Percentiles rank a stretch among this genome's conserved stretches.
Conservation (phyloP, 164 flowering plant species). For the Cinnamomum micranthum region DNA sequence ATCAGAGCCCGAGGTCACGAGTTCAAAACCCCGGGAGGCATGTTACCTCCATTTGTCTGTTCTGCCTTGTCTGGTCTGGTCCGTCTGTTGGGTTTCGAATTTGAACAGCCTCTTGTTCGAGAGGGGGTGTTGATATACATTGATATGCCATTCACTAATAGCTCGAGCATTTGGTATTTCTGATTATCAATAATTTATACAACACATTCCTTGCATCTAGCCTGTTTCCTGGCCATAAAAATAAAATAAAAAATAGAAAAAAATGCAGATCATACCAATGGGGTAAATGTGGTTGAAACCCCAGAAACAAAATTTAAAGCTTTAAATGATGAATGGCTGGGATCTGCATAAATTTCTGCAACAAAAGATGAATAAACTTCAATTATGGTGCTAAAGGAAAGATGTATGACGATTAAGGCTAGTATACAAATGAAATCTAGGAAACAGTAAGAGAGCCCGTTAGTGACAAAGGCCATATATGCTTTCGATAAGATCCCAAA, state of each 20-base stretch:
- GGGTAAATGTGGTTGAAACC: conserved; percentile 72
- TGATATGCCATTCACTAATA: no score
- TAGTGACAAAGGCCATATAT: not conserved
- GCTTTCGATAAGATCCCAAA: no score
- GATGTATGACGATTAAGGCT: not conserved
- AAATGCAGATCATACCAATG: conserved; percentile 41
- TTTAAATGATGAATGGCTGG: conserved; percentile 70
- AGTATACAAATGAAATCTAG: not conserved
- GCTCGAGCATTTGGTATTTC: no score
- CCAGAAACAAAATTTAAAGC: conserved; percentile 84
- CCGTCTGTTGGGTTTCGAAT: no score
- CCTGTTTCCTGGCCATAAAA: not conserved
- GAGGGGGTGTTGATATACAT: no score
- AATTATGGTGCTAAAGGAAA: not conserved
- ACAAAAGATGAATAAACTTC: conserved; percentile 10
- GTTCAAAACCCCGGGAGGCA: no score
- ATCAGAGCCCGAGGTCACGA: no score
- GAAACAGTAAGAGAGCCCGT: no score
- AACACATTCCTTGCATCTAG: not conserved
- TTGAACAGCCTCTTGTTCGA: no score
- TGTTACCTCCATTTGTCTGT: no score
- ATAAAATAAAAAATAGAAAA: no score
- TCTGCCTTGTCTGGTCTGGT: no score
- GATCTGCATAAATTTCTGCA: conserved; percentile 96
- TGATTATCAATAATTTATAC: not conserved